Percentiles rank a stretch among this genome's conserved stretches.
Conservation (phyloP, 805 yeast species). For the Spathaspora girioi region DNA sequence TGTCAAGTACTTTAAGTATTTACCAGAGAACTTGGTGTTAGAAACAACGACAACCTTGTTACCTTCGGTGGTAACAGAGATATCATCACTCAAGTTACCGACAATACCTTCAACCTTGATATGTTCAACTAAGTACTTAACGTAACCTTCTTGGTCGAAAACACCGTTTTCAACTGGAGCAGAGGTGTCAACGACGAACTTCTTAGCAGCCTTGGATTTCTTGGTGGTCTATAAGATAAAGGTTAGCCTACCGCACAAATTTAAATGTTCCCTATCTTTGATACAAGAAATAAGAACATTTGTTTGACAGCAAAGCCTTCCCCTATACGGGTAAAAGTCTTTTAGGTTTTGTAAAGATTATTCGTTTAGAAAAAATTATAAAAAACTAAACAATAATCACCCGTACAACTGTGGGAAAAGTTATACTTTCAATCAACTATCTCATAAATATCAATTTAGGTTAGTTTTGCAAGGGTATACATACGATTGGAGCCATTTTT, state of each 20-base stretch:
- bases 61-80: conserved; percentile 83
- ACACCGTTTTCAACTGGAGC: conserved; percentile 98
- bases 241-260: conserved; percentile 72
- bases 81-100: conserved; percentile 95
- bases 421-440: conserved; percentile 3
- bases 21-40: conserved; percentile 96
- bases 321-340: conserved; percentile 37
- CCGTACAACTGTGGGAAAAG: conserved; percentile 7
- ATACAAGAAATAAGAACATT: conserved; percentile 16
- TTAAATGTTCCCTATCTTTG: conserved; percentile 7
- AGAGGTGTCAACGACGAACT: conserved; percentile 92
- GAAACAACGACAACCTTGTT: conserved; percentile 86
- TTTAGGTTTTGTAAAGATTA: not conserved
- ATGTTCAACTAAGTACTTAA: conserved; percentile 97
- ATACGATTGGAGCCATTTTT: conserved; percentile 89
- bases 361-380: not conserved
- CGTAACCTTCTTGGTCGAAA: conserved; percentile 96
- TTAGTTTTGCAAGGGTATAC: conserved; percentile 45
- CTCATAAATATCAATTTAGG: conserved; percentile 13
- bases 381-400: not conserved
- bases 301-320: conserved; percentile 43
- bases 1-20: conserved; percentile 98
- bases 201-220: conserved; percentile 67
- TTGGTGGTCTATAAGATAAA: conserved; percentile 63
- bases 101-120: conserved; percentile 96